Percentiles rank a stretch among this genome's conserved stretches.
Conservation (phyloP, 352 stramenopile genomes). For the Globisporangium emineosum region DNA sequence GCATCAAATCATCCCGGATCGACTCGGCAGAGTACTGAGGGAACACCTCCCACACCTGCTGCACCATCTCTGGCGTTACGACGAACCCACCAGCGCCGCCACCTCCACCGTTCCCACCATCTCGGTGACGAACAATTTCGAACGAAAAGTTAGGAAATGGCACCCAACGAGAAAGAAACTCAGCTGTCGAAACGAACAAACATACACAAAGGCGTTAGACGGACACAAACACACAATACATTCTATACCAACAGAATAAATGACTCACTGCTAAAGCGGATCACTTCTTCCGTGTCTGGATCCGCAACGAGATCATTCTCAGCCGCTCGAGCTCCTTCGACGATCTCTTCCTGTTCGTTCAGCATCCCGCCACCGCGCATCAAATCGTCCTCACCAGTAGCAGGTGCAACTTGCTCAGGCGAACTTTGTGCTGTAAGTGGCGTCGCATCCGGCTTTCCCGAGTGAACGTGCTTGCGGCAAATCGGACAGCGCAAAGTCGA, state of each 20-base stretch:
- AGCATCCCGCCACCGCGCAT: not conserved
- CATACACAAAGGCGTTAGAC: not conserved
- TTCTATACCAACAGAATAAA: slow-evolving; percentile 1
- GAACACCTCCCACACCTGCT: slow-evolving; percentile 75
- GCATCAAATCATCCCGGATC: slow-evolving; percentile 48
- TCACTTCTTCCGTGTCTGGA: slow-evolving; percentile 42
- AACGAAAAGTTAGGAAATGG: slow-evolving; percentile 76
- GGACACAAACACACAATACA: not conserved
- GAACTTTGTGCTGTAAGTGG: not conserved
- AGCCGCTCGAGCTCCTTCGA: not conserved
- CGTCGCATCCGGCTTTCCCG: slow-evolving; percentile 27
- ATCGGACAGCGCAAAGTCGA: slow-evolving; percentile 54
- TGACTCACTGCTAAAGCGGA: slow-evolving; percentile 77
- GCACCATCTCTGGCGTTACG: slow-evolving; percentile 70
- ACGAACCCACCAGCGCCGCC: slow-evolving; percentile 29
- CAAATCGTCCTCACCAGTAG: slow-evolving; percentile 4
- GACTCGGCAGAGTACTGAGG: slow-evolving; percentile 62
- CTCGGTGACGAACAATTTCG: slow-evolving; percentile 63
- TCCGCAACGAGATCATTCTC: not conserved
- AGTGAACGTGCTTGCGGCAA: slow-evolving; percentile 59
- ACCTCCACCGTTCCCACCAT: slow-evolving; percentile 11
- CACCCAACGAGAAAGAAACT: slow-evolving; percentile 66
- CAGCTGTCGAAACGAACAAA: slow-evolving; percentile 28
- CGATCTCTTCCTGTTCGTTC: not conserved
- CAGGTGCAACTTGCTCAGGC: not conserved